phyloP scores from a whole-genome alignment of 176 grass and related monocot species.

The Alopecurus myosuroides region DNA sequence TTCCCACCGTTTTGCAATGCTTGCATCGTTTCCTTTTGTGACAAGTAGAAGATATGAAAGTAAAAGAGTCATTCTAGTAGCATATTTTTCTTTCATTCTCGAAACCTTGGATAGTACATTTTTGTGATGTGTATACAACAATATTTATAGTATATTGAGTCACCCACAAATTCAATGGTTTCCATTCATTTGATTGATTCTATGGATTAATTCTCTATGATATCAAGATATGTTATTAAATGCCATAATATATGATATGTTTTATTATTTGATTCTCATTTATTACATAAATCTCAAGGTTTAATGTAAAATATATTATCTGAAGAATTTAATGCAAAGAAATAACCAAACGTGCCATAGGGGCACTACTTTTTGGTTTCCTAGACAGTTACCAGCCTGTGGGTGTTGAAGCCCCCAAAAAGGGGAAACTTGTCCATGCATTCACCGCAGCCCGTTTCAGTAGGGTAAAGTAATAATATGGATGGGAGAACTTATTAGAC shows the following conservation, averaged over 20 bases:
- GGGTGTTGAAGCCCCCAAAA: too few relatives aligned
- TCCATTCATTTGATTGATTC: not conserved
- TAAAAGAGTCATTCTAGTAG: not conserved
- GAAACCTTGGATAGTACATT: not conserved
- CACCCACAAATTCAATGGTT: not conserved
- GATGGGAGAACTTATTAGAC: too few relatives aligned
- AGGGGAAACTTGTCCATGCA: too few relatives aligned
- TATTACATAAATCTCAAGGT: not conserved
- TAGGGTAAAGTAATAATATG: too few relatives aligned
- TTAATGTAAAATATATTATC: not conserved
- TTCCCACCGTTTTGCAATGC: not conserved
- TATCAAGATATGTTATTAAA: not conserved
- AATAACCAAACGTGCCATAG: too few relatives aligned
- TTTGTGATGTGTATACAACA: not conserved
- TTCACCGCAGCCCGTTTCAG: too few relatives aligned
- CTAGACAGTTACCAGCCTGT: too few relatives aligned
- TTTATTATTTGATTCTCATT: not conserved
- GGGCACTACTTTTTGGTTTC: too few relatives aligned
- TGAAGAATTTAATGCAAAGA: not conserved
- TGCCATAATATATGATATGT: not conserved
- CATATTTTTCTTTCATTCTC: not conserved
- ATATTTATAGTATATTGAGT: not conserved
- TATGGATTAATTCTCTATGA: not conserved
- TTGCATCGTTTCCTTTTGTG: not conserved
- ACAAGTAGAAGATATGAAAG: not conserved